These are phyloP conservation scores for Ganoderma sp. DNA, from an alignment of 1,284 basidiomycete species.

Conservation along the genomic window DNA sequence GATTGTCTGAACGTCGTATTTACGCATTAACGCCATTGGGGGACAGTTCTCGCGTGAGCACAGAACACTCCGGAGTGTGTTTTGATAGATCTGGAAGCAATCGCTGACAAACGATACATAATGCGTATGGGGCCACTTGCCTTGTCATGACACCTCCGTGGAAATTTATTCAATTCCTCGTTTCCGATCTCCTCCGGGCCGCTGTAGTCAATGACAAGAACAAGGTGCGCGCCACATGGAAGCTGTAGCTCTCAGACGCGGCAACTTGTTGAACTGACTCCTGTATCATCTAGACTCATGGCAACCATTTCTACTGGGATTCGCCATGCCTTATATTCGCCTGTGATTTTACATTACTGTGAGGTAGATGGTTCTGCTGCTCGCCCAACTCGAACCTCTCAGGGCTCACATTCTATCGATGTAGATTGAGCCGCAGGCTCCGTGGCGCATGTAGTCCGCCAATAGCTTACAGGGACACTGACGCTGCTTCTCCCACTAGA, in stretches of 20 bases:
- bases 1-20: conserved; percentile 19
- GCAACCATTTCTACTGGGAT: too few relatives aligned
- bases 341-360: background rate
- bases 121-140: background rate
- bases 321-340: background rate
- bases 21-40: conserved; percentile 32
- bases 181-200: background rate
- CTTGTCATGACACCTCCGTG: background rate
- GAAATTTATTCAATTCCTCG: background rate
- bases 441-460: background rate
- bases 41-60: background rate
- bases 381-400: background rate
- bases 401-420: background rate
- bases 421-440: background rate
- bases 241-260: background rate
- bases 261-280: background rate
- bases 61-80: conserved; percentile 1
- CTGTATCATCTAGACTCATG: background rate
- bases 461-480: background rate
- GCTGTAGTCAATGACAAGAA: background rate
- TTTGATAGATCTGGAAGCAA: background rate
- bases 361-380: background rate
- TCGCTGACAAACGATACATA: conserved; percentile 5
- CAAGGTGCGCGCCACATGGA: conserved; percentile 1
- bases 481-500: background rate